A percentile compares a stretch with the other conserved stretches of the same genome.
These are phyloP conservation scores for Aureobasidium sp. DNA, from an alignment of 2,329 filamentous ascomycete genomes.

Conservation along the genomic window DNA sequence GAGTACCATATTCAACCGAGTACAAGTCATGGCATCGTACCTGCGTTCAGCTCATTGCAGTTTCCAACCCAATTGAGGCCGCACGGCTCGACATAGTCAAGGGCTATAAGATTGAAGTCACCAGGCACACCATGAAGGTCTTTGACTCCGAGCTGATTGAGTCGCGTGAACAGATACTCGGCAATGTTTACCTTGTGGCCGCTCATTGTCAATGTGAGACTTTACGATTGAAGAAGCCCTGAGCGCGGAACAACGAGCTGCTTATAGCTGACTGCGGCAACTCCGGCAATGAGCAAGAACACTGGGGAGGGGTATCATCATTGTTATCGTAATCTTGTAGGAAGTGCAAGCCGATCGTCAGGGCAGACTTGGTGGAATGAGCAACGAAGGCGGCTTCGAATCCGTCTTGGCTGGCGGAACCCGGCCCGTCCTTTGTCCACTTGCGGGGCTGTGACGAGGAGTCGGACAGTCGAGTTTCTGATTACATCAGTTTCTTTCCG, in stretches of 20 bases:
- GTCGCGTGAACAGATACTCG: conserved; percentile 34
- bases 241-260: neutral
- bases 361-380: neutral
- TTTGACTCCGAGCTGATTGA: conserved; percentile 38
- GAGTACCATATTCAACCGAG: neutral
- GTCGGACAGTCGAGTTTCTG: too few relatives aligned
- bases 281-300: neutral
- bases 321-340: neutral
- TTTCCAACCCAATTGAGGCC: conserved; percentile 55
- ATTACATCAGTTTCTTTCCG: too few relatives aligned
- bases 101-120: conserved; percentile 32
- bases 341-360: neutral
- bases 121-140: conserved; percentile 42
- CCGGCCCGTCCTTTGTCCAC: neutral
- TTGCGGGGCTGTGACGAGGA: too few relatives aligned
- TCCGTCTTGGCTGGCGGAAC: conserved; percentile 10
- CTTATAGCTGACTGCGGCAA: neutral
- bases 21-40: conserved; percentile 30
- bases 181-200: conserved; percentile 4
- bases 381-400: neutral
- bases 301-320: neutral
- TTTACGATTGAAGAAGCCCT: neutral
- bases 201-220: neutral
- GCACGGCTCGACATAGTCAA: conserved; percentile 51
- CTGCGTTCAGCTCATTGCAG: conserved; percentile 53